Base-by-base conservation (phyloP, 2,329 filamentous ascomycete species). In the Sphaceloma murrayae region DNA sequence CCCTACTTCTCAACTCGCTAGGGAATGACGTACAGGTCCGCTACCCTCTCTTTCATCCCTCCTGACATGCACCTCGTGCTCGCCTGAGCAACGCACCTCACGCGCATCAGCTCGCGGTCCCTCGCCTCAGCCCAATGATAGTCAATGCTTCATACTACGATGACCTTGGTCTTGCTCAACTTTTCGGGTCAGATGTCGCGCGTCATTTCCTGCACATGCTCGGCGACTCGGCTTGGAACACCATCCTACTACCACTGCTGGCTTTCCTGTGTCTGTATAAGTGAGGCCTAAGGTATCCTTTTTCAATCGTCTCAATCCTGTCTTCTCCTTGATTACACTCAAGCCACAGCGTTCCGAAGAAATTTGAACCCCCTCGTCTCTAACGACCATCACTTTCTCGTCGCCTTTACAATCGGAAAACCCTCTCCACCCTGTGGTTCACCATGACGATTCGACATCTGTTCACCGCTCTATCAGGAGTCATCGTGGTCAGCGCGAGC, bases 61-160 rank as follows among this genome's bases (percentile, higher is more conserved):
- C 36, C 36, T 40, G 36, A 40, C 36, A 40, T 40, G 36, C 36
- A 40, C 36, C 36, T 40, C 36, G 36, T 40, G 36, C 36, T 22
- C 36, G 30, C 36, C 16, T 11, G 27, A 19, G 7, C 22, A 40
- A 7, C 22, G 14, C 36, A 26, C 22, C 19, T 24, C 34, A 38
- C 34, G 34, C 34, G 34, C 36, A 40, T 40, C 36, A 30, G 13
- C 26, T 40, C 36, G 36, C 24, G 36, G 11, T 40, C 9, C 22
- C 11, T 40, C 36, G 24, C 24, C 30, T 14, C 10, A 40, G 36
- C 36, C 36, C n/a, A 40, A 40, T 40, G 36, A 40, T 29, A 40
- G 36, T 40, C 36, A 40, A 30, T 30, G 36, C 36, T 40, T n/a
- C 16, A 6, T 27, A 27, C 24, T 27, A 11, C 24, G 7, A 27